Evolutionary conservation across 2,329 filamentous ascomycete species (phyloP), one percentile per base, ranked within the genome.

Genomic region (Apiospora hydei): DNA sequence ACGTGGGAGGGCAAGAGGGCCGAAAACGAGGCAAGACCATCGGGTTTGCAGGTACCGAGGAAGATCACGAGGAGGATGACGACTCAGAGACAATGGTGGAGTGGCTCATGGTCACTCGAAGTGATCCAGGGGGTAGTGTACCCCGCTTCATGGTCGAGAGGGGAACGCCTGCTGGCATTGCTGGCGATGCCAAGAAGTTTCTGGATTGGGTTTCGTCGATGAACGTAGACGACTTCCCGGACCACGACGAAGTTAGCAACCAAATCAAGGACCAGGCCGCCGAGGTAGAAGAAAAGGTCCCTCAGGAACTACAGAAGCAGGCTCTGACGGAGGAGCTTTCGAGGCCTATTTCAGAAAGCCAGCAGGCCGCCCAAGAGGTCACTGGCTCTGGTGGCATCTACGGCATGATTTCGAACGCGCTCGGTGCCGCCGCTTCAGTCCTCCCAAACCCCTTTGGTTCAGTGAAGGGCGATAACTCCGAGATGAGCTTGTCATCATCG

Each of bases 31-130:
- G 75, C n/a, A 76, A 70, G 70, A 77, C 77, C 11, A 75, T 78
- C 43, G 71, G 75, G 3, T 68, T 72, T 57, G 76, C 72, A 74
- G 81, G 83, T 51, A 77, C 82, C 14, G 82, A 73, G 3, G 74
- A 70, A 4, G 71, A 72, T 2, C 73, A 72, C 1, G 75, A 74
- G 1, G 75, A 78, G 2, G 77, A 78, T 16, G 79, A 82, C 13
- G 79, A 83, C 5, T 79, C 76, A 0, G 79, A 84, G n/a, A 84
- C 82, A 41, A 82, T 85, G 38, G 80, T 98, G 1, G 95, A 98
- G 81, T 98, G 95, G 95, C 89, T 96, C 73, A 98, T 98, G 95
- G 90, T 97, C 24, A 97, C 94, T 1, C 88, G 95, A 68, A 96
- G 93, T 80, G 94, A 98, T 77, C 94, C 95, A 3, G 95, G 95